A percentile compares a stretch with the other conserved stretches of the same genome.
These are phyloP conservation scores for Neurospora sp. DNA, from an alignment of 2,329 filamentous ascomycete genomes.

Conservation along the genomic window DNA sequence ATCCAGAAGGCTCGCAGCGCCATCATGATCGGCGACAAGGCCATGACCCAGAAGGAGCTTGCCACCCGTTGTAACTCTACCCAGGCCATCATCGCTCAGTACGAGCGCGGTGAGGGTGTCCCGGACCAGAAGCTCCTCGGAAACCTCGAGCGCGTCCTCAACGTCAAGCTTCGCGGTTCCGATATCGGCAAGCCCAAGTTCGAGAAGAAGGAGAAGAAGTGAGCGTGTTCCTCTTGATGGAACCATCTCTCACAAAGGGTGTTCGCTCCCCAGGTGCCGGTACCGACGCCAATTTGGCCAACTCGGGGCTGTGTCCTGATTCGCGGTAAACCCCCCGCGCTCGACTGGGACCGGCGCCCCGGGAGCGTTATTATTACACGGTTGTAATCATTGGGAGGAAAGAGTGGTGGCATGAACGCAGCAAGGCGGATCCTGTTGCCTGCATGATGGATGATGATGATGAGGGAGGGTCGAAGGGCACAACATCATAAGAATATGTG, in stretches of 20 bases:
- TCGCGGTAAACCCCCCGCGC: background rate
- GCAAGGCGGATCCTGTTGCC: background rate
- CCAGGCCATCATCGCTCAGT: conserved; percentile 66
- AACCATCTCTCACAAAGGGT: background rate
- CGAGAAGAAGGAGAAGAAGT: conserved; percentile 26
- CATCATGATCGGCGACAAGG: conserved; percentile 65
- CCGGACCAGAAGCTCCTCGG: conserved; percentile 77
- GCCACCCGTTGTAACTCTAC: conserved; percentile 88
- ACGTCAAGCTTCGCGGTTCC: conserved; percentile 74
- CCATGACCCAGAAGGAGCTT: conserved; percentile 75
- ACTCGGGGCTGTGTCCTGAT: background rate
- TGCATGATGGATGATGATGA: background rate
- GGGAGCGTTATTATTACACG: background rate
- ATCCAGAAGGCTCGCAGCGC: conserved; percentile 72
- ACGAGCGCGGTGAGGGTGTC: conserved; percentile 68
- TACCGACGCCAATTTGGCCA: background rate
- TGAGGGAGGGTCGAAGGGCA: background rate
- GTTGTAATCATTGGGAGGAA: background rate
- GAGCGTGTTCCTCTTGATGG: conserved; percentile 1
- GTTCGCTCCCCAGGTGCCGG: background rate
- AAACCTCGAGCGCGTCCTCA: conserved; percentile 73
- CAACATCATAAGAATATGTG: background rate
- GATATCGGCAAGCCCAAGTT: conserved; percentile 56
- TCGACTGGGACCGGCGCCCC: background rate
- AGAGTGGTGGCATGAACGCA: background rate